Base-by-base conservation (phyloP, 257 asterid species). In the Penstemon barbatus region DNA sequence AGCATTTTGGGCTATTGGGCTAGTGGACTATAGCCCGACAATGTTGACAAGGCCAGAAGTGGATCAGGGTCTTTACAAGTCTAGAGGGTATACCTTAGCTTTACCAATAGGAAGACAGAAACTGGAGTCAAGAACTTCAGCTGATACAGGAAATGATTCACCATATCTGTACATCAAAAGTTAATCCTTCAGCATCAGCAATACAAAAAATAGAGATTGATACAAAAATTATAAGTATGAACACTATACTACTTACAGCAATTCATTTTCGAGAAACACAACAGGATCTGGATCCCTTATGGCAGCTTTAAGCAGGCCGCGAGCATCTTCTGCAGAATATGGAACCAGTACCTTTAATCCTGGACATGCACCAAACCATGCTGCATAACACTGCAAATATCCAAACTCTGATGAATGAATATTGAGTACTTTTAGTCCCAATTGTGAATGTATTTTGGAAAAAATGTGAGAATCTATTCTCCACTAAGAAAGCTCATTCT, bases 271-370 rank as follows among this genome's bases (percentile, higher is more conserved):
- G 10, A 89, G 96, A 79, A 91, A 85, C 19, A 91, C 84, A 61
- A 89, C 94, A 18, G 98, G 96, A 63, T 91, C 98, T 15, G 96
- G 96, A 76, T 91, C 98, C 83, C 96, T 89, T 48, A 91, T 91
- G 52, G 98, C 98, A 70, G 96, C 94, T 85, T 91, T 89, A 42
- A 91, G 91, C 60, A 91, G 84, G 39, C 98, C 98, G 65, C 96
- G 95, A 46, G 96, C 95, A 81, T 91, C 98, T 80, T 91, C 98
- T 18, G 96, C 75, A 58, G 95, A 87, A 74, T 87, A 91, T n/a
- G 96, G 98, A 43, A 87, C 81, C 69, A 91, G 65, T 38, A 91
- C 96, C 78, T 91, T 91, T 70, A 91, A 80, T 69, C 98, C 96
- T 11, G 96, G 97, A 71, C 86, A 77, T 46, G 96, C 53, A 46